Percentiles rank a stretch among this genome's conserved stretches.
These are phyloP conservation scores for Cetradonia linearis DNA, from an alignment of 495 filamentous ascomycete genomes.

Conservation along the genomic window DNA sequence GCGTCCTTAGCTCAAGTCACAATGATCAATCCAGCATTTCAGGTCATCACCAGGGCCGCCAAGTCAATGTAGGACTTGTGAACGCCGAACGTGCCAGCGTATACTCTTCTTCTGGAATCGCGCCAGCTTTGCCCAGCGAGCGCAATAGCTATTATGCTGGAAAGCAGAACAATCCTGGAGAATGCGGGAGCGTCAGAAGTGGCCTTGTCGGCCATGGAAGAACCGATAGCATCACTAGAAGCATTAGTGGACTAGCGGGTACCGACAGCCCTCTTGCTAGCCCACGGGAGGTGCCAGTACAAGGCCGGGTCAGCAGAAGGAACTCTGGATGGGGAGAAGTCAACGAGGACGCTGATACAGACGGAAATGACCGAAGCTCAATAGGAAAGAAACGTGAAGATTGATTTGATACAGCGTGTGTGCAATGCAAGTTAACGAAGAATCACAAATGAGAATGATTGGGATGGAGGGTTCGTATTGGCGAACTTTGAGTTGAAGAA, in stretches of 20 bases:
- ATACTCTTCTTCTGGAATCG: constrained; percentile 68
- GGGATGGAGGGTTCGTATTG: background rate
- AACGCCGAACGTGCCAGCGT: constrained; percentile 74
- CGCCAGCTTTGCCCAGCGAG: constrained; percentile 56
- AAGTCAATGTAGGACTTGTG: constrained; percentile 51
- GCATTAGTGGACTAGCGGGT: constrained; percentile 47
- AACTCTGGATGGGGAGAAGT: constrained; percentile 56
- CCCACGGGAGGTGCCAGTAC: constrained; percentile 36
- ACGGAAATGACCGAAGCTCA: constrained; percentile 20
- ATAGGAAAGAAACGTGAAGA: constrained; percentile 11
- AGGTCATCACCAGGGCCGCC: constrained; percentile 46
- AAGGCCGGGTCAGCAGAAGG: constrained; percentile 46
- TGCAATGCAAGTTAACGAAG: background rate
- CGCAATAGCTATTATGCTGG: constrained; percentile 69
- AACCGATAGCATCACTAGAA: constrained; percentile 73
- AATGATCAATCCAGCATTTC: constrained; percentile 44
- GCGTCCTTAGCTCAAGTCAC: constrained; percentile 71
- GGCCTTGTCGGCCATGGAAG: constrained; percentile 64
- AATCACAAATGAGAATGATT: background rate
- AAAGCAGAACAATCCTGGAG: constrained; percentile 49
- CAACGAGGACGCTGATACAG: constrained; percentile 33
- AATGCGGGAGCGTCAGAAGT: constrained; percentile 70
- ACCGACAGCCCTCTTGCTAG: constrained; percentile 52
- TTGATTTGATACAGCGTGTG: background rate
- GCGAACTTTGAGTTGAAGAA: background rate